phyloP scores from a whole-genome alignment of 129 eudicot genomes.

The Smallanthus sonchifolius region DNA sequence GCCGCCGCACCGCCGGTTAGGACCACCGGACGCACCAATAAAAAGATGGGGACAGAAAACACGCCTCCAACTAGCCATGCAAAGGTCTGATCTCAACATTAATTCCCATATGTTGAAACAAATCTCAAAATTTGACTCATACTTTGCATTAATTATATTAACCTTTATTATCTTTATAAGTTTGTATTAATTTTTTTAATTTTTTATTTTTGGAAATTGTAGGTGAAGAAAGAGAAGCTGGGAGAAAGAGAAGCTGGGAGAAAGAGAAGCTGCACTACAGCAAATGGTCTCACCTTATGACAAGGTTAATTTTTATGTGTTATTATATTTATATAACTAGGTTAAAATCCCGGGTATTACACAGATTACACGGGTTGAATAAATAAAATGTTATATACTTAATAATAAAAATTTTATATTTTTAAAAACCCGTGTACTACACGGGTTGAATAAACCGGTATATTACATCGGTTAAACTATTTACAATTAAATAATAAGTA shows the following conservation, averaged over 20 bases:
- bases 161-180: background rate
- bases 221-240: slow-evolving; percentile 70
- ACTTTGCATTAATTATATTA: background rate
- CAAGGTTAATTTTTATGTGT: slow-evolving; percentile 41
- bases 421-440: too few species aligned
- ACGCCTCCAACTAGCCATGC: slow-evolving; percentile 57
- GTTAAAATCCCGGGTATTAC: too few species aligned
- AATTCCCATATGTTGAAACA: background rate
- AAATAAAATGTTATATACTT: too few species aligned
- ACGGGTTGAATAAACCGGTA: too few species aligned
- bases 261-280: slow-evolving; percentile 65
- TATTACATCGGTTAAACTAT: too few species aligned
- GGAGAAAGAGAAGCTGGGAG: slow-evolving; percentile 84
- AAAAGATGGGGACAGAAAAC: slow-evolving; percentile 32
- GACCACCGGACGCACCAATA: slow-evolving; percentile 34
- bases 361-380: too few species aligned
- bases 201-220: slow-evolving; percentile 7
- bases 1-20: slow-evolving; percentile 36
- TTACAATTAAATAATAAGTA: too few species aligned
- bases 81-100: slow-evolving; percentile 47
- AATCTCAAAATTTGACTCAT: background rate
- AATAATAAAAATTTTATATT: too few species aligned
- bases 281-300: slow-evolving; percentile 85
- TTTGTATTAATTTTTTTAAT: background rate
- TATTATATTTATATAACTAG: background rate